Evolutionary conservation across 2,329 filamentous ascomycete species (phyloP).

Genomic region (Magnaporthales sp.): DNA sequence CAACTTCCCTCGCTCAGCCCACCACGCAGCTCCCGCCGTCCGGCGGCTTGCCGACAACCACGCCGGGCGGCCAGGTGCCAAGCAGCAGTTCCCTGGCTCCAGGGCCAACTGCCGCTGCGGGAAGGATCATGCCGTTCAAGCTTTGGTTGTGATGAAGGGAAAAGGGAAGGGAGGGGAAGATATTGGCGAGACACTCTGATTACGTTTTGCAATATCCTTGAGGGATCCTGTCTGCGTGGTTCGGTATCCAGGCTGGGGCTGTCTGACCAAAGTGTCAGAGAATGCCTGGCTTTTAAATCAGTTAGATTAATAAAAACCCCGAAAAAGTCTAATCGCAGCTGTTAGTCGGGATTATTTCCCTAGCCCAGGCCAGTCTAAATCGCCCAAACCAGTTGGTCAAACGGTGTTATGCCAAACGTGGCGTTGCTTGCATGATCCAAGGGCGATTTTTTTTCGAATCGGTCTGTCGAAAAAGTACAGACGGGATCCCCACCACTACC

Average conservation of each 20-base stretch:
- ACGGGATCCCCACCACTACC: too few relatives aligned
- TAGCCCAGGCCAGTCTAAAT: background rate
- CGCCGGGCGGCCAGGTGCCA: background rate
- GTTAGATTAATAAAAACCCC: background rate
- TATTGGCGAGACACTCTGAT: background rate
- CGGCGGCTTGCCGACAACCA: background rate
- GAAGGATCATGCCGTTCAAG: constrained; percentile 17
- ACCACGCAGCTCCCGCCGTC: background rate
- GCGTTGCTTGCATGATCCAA: too few relatives aligned
- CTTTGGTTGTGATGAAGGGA: constrained; percentile 13
- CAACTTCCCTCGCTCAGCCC: background rate
- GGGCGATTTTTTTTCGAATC: too few relatives aligned
- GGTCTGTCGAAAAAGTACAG: too few relatives aligned
- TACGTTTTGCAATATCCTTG: background rate
- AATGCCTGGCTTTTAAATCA: background rate
- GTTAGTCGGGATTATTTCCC: background rate
- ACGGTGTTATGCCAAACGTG: too few relatives aligned
- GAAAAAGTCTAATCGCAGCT: background rate
- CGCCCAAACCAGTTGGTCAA: background rate
- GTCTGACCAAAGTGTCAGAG: background rate
- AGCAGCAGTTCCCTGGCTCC: background rate
- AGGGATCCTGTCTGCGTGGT: background rate
- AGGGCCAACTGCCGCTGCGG: background rate
- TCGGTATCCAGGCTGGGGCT: background rate
- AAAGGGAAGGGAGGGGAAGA: background rate